Base-by-base conservation (phyloP, 176 grass and related monocot genomes). In the Bromus sterilis region DNA sequence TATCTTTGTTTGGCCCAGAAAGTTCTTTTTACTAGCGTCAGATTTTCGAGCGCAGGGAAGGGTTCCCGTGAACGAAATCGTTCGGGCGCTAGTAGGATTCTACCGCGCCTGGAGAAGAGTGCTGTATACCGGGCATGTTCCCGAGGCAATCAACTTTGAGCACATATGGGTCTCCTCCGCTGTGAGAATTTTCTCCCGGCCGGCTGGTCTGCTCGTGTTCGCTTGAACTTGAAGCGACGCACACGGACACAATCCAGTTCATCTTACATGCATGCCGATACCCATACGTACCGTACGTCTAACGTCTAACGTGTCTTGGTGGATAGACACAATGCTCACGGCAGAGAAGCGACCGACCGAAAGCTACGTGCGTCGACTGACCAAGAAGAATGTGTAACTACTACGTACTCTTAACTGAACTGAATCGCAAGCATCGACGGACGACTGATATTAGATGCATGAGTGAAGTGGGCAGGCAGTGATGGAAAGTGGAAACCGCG, bases 271-370 rank as follows among this genome's bases (percentile, higher is more conserved):
- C 62, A n/a, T 74, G 30, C 44, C 44, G 31, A 4, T 68, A 14
- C n/a, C n/a, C n/a, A n/a, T n/a, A n/a, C n/a, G n/a, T n/a, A n/a
- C n/a, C n/a, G n/a, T n/a, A n/a, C n/a, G n/a, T n/a, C n/a, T n/a
- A n/a, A n/a, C n/a, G n/a, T n/a, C n/a, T n/a, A n/a, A n/a, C n/a
- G n/a, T n/a, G n/a, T n/a, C n/a, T 56, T 68, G 39, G 7, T 56
- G 10, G 58, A 70, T 14, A 53, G 13, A 36, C 23, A 11, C 41
- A 55, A 13, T 29, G 71, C 6, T 49, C 41, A 83, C 37, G 70
- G 81, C 70, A 64, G 46, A 75, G n/a, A 83, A 15, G 77, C 62
- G 31, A 26, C n/a, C 48, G 46, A 80, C n/a, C 48, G 46, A 80
- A 57, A 80, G 78, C 46, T 56, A 68, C 65, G 16, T 49, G 16